Percentiles rank a stretch among this genome's conserved stretches.
phyloP scores from a whole-genome alignment of 306 rosid genomes.

The Sindora glabra region DNA sequence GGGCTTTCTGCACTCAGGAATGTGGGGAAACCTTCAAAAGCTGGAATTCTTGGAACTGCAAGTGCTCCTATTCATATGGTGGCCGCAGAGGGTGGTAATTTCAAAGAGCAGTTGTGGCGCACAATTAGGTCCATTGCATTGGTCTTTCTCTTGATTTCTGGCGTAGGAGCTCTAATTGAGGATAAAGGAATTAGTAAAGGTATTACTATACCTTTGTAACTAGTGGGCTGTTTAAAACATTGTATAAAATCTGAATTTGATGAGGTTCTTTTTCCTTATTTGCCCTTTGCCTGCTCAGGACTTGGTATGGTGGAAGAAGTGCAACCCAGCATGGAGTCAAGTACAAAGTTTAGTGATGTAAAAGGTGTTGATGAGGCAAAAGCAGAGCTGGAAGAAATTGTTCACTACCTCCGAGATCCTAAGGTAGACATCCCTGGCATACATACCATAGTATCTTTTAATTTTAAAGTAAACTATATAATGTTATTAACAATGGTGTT shows the following conservation, averaged over 20 bases:
- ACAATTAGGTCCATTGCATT: constrained; percentile 55
- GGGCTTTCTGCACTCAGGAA: constrained; percentile 50
- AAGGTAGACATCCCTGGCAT: constrained; percentile 35
- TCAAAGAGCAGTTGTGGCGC: constrained; percentile 74
- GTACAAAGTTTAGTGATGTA: constrained; percentile 70
- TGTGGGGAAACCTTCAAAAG: constrained; percentile 50
- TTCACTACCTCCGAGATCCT: constrained; percentile 87
- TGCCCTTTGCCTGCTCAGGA: constrained; percentile 30
- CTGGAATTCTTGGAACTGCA: constrained; percentile 67
- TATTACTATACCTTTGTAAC: constrained; percentile 27
- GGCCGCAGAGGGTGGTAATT: constrained; percentile 49
- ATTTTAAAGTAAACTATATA: too few relatives aligned
- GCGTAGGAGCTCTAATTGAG: constrained; percentile 70
- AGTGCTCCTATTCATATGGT: constrained; percentile 78
- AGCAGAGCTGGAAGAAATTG: constrained; percentile 87
- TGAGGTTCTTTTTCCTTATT: constrained; percentile 2
- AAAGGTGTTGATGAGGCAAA: constrained; percentile 94
- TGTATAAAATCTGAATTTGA: not conserved
- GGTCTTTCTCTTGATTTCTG: constrained; percentile 61
- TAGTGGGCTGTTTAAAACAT: not conserved
- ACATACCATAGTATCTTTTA: not conserved
- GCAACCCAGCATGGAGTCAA: constrained; percentile 66
- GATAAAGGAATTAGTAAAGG: constrained; percentile 76
- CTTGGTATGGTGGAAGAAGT: constrained; percentile 62
- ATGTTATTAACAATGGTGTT: too few relatives aligned